Conservation (phyloP, 2,329 filamentous ascomycete genomes). For the Fusarium foetens region DNA sequence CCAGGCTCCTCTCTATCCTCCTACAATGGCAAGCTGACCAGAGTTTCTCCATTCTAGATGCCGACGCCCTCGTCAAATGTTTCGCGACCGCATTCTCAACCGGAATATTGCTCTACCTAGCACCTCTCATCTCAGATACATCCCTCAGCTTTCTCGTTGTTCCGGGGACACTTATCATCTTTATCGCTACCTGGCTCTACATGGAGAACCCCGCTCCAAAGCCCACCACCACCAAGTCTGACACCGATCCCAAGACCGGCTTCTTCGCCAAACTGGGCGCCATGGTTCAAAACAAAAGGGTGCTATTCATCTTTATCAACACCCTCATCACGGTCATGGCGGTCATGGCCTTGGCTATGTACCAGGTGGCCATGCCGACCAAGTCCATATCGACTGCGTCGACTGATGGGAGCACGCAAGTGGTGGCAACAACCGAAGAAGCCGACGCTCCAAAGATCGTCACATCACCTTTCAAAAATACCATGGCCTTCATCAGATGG, state of each 20-base stretch:
- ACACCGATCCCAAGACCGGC: not conserved
- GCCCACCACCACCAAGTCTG: not conserved
- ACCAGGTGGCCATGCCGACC: not conserved
- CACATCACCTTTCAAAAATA: not conserved
- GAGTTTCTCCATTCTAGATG: accelerated
- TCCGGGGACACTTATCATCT: not conserved
- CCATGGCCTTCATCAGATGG: slow-evolving; percentile 2
- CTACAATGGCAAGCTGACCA: not conserved
- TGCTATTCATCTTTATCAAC: not conserved
- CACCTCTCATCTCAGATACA: not conserved
- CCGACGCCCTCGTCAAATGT: not conserved
- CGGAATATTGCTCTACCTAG: not conserved
- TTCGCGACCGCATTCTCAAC: not conserved
- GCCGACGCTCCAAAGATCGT: not conserved
- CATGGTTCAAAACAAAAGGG: not conserved
- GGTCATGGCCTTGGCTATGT: not conserved
- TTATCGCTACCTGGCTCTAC: not conserved
- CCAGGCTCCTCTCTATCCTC: too few species aligned
- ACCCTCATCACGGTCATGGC: not conserved
- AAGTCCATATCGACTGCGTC: not conserved
- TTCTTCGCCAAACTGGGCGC: not conserved
- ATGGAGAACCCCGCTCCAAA: not conserved
- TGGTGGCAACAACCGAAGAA: not conserved
- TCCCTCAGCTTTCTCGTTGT: not conserved
- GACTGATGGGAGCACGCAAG: not conserved